A percentile compares a stretch with the other conserved stretches of the same genome.
phyloP scores from a whole-genome alignment of 2,329 filamentous ascomycete species.

The Ascochyta viciae-villosae region DNA sequence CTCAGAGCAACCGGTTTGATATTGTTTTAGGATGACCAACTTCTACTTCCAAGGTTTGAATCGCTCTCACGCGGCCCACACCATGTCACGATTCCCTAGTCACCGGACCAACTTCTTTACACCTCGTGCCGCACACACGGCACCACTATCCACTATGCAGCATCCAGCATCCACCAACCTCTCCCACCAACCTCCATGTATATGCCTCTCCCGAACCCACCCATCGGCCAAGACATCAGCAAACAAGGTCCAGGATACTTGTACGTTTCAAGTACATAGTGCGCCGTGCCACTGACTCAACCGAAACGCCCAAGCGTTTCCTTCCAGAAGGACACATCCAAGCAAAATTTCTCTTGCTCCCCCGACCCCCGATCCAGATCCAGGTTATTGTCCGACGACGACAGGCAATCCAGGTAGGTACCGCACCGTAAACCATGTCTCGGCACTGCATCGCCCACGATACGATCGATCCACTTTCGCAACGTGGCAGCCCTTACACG shows the following conservation, averaged over 20 bases:
- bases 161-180: too few relatives aligned
- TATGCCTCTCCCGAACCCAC: neutral
- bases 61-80: neutral
- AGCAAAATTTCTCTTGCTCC: slow-evolving; percentile 7
- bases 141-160: neutral
- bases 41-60: too few relatives aligned
- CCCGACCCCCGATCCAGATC: neutral
- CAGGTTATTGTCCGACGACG: slow-evolving; percentile 7
- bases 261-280: slow-evolving; percentile 2
- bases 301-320: slow-evolving; percentile 12
- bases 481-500: slow-evolving; percentile 9
- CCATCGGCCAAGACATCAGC: slow-evolving; percentile 4
- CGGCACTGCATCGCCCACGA: slow-evolving; percentile 4
- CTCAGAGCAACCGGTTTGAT: too few relatives aligned
- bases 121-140: neutral
- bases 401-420: neutral
- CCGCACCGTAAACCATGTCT: neutral
- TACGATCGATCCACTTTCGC: slow-evolving; percentile 6
- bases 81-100: neutral
- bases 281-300: neutral
- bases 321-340: slow-evolving; percentile 7
- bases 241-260: slow-evolving; percentile 8
- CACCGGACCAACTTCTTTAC: neutral
- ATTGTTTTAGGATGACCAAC: too few relatives aligned
- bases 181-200: too few relatives aligned